These are phyloP conservation scores for Spatholobus suberectus DNA, from an alignment of 306 rosid genomes.

Conservation along the genomic window DNA sequence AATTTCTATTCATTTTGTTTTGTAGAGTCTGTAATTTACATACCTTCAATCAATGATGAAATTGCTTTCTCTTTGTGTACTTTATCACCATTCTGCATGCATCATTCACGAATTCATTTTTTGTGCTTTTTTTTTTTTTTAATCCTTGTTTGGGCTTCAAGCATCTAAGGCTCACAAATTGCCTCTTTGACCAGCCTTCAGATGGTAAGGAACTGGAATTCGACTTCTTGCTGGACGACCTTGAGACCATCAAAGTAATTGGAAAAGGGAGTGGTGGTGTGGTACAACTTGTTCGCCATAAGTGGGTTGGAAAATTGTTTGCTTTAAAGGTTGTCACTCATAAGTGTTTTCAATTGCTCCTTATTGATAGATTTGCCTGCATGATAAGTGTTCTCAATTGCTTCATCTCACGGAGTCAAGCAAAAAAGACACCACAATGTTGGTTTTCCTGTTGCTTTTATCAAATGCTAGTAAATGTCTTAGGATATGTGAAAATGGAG, in stretches of 20 bases:
- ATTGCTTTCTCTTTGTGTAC: conserved; percentile 25
- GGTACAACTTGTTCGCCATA: conserved; percentile 96
- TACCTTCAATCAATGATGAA: not conserved
- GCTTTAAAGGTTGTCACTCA: conserved; percentile 83
- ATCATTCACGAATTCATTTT: not conserved
- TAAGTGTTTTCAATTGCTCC: conserved; percentile 1
- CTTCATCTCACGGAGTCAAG: too few species aligned
- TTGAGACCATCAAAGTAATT: conserved; percentile 88
- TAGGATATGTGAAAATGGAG: not conserved
- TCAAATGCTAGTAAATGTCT: not conserved
- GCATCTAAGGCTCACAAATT: conserved; percentile 37
- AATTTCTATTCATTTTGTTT: not conserved
- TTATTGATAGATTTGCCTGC: conserved; percentile 26
- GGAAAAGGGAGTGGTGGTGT: conserved; percentile 99
- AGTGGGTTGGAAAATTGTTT: conserved; percentile 87
- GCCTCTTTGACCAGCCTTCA: conserved; percentile 64
- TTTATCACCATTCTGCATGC: conserved; percentile 16
- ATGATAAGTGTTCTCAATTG: too few species aligned
- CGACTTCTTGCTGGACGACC: conserved; percentile 82
- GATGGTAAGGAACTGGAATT: conserved; percentile 75
- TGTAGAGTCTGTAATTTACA: not conserved
- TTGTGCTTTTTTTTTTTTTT: not conserved
- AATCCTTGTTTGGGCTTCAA: not conserved
- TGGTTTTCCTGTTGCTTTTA: not conserved
- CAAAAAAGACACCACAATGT: too few species aligned